Evolutionary conservation across 177 flowering plant genomes (phyloP).

Genomic region (Vitis hybrid): DNA sequence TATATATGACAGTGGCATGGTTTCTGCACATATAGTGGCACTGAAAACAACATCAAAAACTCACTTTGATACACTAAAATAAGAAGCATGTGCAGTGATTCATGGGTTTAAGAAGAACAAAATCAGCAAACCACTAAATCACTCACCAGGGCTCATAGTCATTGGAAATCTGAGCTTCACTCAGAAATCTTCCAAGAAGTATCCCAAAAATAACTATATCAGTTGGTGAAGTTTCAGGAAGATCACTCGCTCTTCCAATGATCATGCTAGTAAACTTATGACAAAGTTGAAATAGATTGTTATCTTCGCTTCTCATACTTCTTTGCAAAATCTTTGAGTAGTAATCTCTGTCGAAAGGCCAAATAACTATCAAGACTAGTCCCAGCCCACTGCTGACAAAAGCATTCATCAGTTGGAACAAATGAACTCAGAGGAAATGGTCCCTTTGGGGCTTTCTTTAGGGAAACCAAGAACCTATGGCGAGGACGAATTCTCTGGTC

Average conservation of each 20-base stretch:
- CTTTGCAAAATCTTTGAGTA: conserved; percentile 70
- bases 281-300: conserved; percentile 1
- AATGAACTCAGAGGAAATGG: conserved; percentile 93
- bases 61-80: not conserved
- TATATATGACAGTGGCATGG: conserved; percentile 9
- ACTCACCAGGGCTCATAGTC: not conserved
- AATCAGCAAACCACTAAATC: not conserved
- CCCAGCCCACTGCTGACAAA: conserved; percentile 94
- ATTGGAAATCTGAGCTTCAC: conserved; percentile 6
- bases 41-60: not conserved
- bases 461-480: conserved; percentile 77
- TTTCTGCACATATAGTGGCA: conserved; percentile 16
- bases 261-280: not conserved
- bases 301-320: conserved; percentile 58
- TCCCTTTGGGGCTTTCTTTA: conserved; percentile 91
- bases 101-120: not conserved
- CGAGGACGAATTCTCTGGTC: conserved; percentile 98
- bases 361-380: conserved; percentile 81
- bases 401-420: conserved; percentile 87
- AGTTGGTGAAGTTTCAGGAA: not conserved
- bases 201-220: conserved; percentile 2
- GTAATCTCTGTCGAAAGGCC: conserved; percentile 75
- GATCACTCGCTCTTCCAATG: conserved; percentile 10
- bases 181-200: conserved; percentile 7
- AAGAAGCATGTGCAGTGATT: not conserved